Percentiles rank a stretch among this genome's conserved stretches.
These are phyloP conservation scores for Cochlearia excelsa DNA, from an alignment of 345 rosid genomes.

Conservation along the genomic window DNA sequence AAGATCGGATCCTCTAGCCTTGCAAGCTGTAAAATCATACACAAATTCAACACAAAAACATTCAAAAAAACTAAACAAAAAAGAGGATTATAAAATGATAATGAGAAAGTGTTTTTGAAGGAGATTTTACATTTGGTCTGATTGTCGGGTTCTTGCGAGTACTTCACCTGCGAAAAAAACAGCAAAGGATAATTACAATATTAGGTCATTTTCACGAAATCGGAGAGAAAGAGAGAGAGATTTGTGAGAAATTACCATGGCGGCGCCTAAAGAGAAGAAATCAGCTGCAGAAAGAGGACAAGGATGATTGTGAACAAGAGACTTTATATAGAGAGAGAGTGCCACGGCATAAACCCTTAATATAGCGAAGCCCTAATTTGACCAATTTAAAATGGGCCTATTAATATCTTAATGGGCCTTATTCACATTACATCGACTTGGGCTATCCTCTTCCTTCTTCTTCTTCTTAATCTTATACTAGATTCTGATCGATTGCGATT, in stretches of 20 bases:
- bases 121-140: constrained; percentile 67
- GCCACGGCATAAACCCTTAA: constrained; percentile 27
- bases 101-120: not conserved
- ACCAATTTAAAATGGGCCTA: constrained; percentile 1
- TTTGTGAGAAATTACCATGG: constrained; percentile 25
- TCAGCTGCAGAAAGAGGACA: constrained; percentile 18
- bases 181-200: not conserved
- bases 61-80: not conserved
- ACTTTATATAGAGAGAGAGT: constrained; percentile 16
- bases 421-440: too few species aligned
- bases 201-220: not conserved
- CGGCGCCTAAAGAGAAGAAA: constrained; percentile 23
- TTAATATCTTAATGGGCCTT: too few species aligned
- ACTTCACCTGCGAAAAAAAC: constrained; percentile 67
- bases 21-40: constrained; percentile 64
- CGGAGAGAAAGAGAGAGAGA: not conserved
- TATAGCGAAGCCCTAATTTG: constrained; percentile 2
- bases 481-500: too few species aligned
- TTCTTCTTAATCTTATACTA: too few species aligned
- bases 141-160: constrained; percentile 89
- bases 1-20: constrained; percentile 92
- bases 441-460: too few species aligned
- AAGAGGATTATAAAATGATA: not conserved
- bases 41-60: not conserved
- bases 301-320: not conserved